Percentiles rank a stretch among this genome's conserved stretches.
Conservation (phyloP, 805 yeast genomes). For the Saturnispora serradocipensis region DNA sequence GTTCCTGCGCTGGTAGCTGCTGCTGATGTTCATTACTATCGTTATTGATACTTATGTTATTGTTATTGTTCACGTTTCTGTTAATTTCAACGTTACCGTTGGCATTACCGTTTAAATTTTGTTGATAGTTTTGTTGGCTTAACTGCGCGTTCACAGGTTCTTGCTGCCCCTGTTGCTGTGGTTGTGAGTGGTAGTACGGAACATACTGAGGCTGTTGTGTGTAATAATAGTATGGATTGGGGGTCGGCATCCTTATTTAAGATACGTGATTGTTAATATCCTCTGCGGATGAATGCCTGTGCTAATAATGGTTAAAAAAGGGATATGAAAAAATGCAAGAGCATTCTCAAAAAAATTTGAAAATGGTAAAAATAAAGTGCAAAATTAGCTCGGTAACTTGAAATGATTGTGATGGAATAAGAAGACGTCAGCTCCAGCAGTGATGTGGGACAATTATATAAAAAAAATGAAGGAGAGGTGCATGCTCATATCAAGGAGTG, state of each 20-base stretch:
- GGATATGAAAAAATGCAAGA: neutral
- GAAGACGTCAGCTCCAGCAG: no score
- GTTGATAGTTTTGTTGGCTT: neutral
- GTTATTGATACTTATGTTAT: neutral
- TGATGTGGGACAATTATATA: no score
- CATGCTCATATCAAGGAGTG: no score
- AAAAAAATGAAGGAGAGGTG: no score
- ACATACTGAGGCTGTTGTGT: neutral
- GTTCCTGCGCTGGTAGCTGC: neutral
- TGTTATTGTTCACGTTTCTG: constrained; percentile 6
- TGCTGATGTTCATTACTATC: neutral
- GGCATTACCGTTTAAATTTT: constrained; percentile 1
- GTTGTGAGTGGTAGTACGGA: neutral
- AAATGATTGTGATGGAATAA: no score
- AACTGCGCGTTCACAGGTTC: neutral
- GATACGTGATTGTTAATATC: neutral
- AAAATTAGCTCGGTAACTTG: neutral
- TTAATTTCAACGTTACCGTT: neutral
- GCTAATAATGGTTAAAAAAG: neutral
- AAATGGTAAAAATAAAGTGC: neutral
- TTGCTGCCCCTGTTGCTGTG: constrained; percentile 5
- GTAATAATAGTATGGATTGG: constrained; percentile 1
- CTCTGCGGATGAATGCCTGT: neutral
- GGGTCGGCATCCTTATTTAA: neutral
- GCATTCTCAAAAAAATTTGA: neutral